These are phyloP conservation scores for Xylaria flabelliformis DNA, from an alignment of 495 filamentous ascomycete species.

Conservation along the genomic window DNA sequence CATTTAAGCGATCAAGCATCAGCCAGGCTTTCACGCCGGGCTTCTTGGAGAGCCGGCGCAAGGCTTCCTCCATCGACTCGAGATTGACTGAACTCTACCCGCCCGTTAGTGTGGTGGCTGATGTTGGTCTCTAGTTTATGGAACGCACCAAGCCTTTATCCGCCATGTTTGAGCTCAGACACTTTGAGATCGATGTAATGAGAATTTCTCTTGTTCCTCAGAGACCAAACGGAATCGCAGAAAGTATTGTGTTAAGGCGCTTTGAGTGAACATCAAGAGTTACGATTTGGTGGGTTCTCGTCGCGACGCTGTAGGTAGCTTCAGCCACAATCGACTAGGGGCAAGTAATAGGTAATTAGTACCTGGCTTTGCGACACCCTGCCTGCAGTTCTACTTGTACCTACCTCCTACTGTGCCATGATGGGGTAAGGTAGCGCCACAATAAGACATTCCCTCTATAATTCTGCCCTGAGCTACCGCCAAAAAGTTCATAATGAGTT, in stretches of 20 bases:
- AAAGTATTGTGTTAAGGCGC: background rate
- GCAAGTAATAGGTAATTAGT: constrained; percentile 4
- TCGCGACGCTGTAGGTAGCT: constrained; percentile 1
- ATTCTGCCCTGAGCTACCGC: constrained; percentile 52
- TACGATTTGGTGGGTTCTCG: constrained; percentile 5
- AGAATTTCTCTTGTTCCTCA: background rate
- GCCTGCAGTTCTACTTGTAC: background rate
- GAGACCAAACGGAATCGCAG: background rate
- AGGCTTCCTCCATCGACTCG: constrained; percentile 54
- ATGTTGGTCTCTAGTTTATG: background rate
- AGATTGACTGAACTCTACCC: constrained; percentile 33
- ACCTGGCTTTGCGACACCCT: background rate
- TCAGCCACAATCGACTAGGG: constrained; percentile 25
- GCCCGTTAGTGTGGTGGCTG: background rate
- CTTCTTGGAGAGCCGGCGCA: constrained; percentile 68
- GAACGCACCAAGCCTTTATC: constrained; percentile 35
- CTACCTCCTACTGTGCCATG: background rate
- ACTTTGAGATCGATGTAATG: background rate
- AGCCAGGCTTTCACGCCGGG: constrained; percentile 70
- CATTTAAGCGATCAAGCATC: constrained; percentile 63
- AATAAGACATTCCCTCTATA: constrained; percentile 5
- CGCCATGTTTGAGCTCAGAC: constrained; percentile 26
- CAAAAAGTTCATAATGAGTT: constrained; percentile 47
- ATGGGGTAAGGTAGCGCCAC: background rate
- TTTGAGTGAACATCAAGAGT: background rate